Evolutionary conservation across 257 asterid genomes (phyloP).

Genomic region (Linaria vulgaris): DNA sequence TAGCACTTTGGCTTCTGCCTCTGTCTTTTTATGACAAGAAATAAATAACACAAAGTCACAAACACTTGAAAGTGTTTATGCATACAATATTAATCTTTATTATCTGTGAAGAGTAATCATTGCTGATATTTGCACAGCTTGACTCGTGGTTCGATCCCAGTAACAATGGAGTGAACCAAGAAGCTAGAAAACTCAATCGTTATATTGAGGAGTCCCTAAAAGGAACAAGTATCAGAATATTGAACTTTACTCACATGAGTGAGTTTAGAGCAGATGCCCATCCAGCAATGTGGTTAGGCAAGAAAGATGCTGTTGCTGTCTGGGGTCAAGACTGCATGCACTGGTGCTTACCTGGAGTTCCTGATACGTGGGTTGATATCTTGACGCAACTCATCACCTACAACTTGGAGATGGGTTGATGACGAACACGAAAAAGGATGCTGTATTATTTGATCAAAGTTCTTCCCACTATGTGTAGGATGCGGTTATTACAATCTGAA

Average conservation of each 20-base stretch:
- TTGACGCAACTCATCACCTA: slow-evolving; percentile 56
- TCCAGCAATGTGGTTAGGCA: slow-evolving; percentile 93
- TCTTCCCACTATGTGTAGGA: background rate
- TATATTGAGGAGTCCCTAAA: slow-evolving; percentile 57
- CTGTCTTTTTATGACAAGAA: no score
- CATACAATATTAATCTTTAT: no score
- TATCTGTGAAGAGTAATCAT: no score
- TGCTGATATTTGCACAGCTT: slow-evolving; percentile 56
- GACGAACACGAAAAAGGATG: background rate
- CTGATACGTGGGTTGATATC: slow-evolving; percentile 96
- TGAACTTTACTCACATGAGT: slow-evolving; percentile 72
- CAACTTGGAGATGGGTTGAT: slow-evolving; percentile 41
- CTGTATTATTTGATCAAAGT: background rate
- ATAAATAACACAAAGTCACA: no score
- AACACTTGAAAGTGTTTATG: no score
- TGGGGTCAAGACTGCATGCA: slow-evolving; percentile 99
- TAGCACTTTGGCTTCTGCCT: no score
- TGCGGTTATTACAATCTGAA: background rate
- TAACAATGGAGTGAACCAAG: slow-evolving; percentile 81
- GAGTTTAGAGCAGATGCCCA: slow-evolving; percentile 94
- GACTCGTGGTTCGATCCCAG: slow-evolving; percentile 87
- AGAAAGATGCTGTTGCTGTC: slow-evolving; percentile 81
- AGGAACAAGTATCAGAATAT: slow-evolving; percentile 52
- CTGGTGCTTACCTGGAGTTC: slow-evolving; percentile 97
- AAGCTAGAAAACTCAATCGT: slow-evolving; percentile 64